Conservation (phyloP, 352 stramenopile species). For the Thraustochytrium sp. region DNA sequence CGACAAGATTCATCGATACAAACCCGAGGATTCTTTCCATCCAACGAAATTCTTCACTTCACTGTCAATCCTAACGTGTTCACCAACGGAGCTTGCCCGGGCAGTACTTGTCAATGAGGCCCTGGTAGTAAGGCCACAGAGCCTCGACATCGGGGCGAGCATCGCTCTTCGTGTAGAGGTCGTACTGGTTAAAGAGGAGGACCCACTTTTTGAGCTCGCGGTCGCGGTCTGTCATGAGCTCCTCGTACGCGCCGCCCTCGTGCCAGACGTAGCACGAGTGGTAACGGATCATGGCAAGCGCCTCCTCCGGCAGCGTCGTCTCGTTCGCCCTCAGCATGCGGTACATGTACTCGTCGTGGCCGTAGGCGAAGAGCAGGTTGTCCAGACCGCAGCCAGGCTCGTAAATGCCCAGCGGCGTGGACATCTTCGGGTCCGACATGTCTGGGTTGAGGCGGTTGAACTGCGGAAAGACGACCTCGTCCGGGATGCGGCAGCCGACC, state of each 20-base stretch:
- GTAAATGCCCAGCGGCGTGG: constrained; percentile 78
- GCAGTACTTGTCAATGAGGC: constrained; percentile 82
- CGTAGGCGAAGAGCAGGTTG: constrained; percentile 80
- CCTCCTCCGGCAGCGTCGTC: constrained; percentile 72
- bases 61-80: no score
- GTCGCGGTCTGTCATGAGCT: constrained; percentile 77
- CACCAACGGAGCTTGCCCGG: constrained; percentile 67
- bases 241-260: constrained; percentile 79
- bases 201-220: constrained; percentile 78
- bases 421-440: constrained; percentile 72
- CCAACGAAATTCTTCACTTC: no score
- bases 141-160: constrained; percentile 65
- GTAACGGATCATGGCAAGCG: constrained; percentile 84
- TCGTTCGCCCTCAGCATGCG: constrained; percentile 83
- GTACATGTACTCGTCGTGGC: constrained; percentile 89
- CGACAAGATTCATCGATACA: no score
- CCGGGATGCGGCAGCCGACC: constrained; percentile 76
- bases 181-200: constrained; percentile 82
- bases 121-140: constrained; percentile 83
- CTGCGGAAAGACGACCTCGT: constrained; percentile 76
- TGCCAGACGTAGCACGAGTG: constrained; percentile 88
- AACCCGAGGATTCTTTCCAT: no score
- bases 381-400: constrained; percentile 74
- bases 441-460: constrained; percentile 81
- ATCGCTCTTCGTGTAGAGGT: constrained; percentile 85